phyloP scores from a whole-genome alignment of 805 yeast species.

The Kurtzmaniella cleridarum region DNA sequence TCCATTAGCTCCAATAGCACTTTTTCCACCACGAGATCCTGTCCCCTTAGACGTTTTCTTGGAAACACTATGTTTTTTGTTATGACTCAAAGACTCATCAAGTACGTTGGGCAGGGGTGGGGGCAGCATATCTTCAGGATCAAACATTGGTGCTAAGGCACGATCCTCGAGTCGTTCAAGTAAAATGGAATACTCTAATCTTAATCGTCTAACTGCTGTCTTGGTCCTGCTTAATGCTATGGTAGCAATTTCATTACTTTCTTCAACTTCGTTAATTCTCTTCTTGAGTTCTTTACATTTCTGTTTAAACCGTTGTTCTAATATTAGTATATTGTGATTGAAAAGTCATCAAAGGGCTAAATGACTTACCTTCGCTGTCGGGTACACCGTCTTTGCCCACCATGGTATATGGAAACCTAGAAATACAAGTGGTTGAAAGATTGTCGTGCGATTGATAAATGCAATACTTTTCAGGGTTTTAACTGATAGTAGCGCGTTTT shows the following conservation, averaged over 20 bases:
- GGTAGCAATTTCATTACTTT: slow-evolving; percentile 69
- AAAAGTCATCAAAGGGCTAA: neutral
- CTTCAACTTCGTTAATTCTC: slow-evolving; percentile 67
- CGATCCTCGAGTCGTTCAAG: slow-evolving; percentile 72
- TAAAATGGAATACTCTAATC: slow-evolving; percentile 77
- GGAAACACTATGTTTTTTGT: slow-evolving; percentile 10
- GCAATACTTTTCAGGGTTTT: no score
- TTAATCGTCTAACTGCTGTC: slow-evolving; percentile 66
- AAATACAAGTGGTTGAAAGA: no score
- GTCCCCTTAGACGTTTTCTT: slow-evolving; percentile 14
- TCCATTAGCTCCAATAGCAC: slow-evolving; percentile 19
- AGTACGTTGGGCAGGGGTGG: slow-evolving; percentile 35
- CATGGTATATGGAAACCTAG: neutral
- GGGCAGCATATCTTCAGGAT: slow-evolving; percentile 35
- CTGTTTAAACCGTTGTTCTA: slow-evolving; percentile 44
- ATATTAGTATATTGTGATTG: neutral
- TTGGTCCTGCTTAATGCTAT: slow-evolving; percentile 75
- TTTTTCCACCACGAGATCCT: slow-evolving; percentile 9
- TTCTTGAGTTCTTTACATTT: slow-evolving; percentile 69
- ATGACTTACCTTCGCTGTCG: slow-evolving; percentile 36
- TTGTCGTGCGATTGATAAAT: no score
- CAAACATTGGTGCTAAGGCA: slow-evolving; percentile 20
- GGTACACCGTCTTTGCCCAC: slow-evolving; percentile 24
- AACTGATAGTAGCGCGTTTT: no score
- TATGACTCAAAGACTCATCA: slow-evolving; percentile 24